phyloP scores from a whole-genome alignment of 1,284 basidiomycete genomes.

The Cutaneotrichosporon sp. region DNA sequence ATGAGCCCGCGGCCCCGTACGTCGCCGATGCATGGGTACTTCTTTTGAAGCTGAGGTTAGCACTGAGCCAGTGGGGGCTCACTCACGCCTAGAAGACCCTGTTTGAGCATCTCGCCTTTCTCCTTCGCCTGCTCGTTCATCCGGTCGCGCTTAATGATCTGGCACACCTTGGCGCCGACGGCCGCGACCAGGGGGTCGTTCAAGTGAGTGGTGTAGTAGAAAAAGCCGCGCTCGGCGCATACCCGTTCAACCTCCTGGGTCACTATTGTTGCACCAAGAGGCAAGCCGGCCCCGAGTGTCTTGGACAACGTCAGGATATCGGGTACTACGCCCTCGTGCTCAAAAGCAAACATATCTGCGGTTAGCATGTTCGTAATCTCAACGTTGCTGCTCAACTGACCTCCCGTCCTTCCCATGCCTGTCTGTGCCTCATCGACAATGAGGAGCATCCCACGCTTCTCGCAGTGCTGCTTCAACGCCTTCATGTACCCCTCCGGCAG shows the following conservation, averaged over 20 bases:
- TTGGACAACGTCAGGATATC: conserved; percentile 85
- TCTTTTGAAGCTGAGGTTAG: conserved; percentile 44
- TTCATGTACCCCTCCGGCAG: conserved; percentile 32
- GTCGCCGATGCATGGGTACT: conserved; percentile 60
- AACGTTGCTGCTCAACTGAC: conserved; percentile 51
- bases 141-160: conserved; percentile 56
- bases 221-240: conserved; percentile 47
- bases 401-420: conserved; percentile 78
- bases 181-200: conserved; percentile 34
- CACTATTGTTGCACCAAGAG: conserved; percentile 74
- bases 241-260: conserved; percentile 56
- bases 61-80: not conserved
- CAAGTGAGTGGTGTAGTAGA: conserved; percentile 37
- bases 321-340: conserved; percentile 72
- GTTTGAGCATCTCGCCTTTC: conserved; percentile 54
- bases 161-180: conserved; percentile 64
- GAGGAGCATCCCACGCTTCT: conserved; percentile 52
- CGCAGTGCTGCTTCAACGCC: conserved; percentile 30
- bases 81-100: conserved; percentile 20
- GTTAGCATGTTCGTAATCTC: not conserved
- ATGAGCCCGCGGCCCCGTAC: conserved; percentile 73
- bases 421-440: conserved; percentile 82
- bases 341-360: conserved; percentile 53
- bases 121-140: conserved; percentile 20
- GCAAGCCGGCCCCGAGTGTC: conserved; percentile 90